These are phyloP conservation scores for Alternaria gansuensis DNA, from an alignment of 2,329 filamentous ascomycete species.

Conservation along the genomic window DNA sequence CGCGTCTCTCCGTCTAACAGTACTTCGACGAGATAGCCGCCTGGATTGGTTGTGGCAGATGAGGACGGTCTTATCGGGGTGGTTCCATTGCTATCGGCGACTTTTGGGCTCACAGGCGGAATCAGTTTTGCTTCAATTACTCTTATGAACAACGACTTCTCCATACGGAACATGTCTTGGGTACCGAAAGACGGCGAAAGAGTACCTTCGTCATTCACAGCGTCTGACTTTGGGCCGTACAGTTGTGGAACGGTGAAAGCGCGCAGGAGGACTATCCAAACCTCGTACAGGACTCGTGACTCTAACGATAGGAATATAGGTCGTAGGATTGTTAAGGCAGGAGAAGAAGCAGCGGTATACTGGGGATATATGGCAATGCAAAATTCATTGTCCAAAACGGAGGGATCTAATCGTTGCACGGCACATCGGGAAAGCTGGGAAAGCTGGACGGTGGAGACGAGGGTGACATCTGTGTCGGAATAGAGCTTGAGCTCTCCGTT, in stretches of 20 bases:
- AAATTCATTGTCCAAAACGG: conserved; percentile 89
- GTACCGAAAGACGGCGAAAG: conserved; percentile 53
- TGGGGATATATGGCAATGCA: conserved; percentile 96
- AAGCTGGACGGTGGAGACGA: conserved; percentile 84
- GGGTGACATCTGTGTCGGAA: conserved; percentile 81
- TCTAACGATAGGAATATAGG: conserved; percentile 91
- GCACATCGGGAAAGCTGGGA: conserved; percentile 89
- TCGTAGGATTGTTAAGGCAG: conserved; percentile 77
- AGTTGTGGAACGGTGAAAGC: conserved; percentile 93
- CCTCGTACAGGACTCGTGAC: conserved; percentile 88
- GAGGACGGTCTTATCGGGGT: conserved; percentile 44
- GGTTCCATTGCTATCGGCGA: conserved; percentile 38
- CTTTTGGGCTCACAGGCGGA: conserved; percentile 51
- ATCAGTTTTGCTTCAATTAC: conserved; percentile 69
- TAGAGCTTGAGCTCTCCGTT: conserved; percentile 94
- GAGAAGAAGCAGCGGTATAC: conserved; percentile 78
- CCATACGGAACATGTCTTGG: conserved; percentile 72
- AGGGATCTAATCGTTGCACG: conserved; percentile 87
- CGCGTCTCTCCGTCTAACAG: conserved; percentile 81
- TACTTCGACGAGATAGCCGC: conserved; percentile 81
- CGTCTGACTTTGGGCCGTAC: conserved; percentile 71
- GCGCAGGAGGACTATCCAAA: conserved; percentile 92
- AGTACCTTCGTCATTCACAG: conserved; percentile 52
- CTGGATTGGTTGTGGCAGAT: conserved; percentile 49
- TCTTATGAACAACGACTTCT: conserved; percentile 66